Evolutionary conservation across 2,329 filamentous ascomycete species (phyloP).

Genomic region (Beauveria australis): DNA sequence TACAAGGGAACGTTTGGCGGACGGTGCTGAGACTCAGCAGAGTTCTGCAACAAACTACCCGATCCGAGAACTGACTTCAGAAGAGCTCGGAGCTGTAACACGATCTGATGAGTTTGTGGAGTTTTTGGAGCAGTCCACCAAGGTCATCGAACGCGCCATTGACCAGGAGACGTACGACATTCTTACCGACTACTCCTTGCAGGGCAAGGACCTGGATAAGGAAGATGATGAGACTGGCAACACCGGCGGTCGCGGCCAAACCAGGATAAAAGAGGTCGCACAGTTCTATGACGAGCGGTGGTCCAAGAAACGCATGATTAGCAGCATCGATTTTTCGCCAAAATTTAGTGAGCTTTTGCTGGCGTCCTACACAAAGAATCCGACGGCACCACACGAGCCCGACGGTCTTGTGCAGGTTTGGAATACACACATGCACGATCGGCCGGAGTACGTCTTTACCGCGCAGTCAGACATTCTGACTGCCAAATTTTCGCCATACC

Average conservation of each 20-base stretch:
- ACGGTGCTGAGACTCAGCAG: constrained; percentile 26
- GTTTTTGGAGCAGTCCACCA: constrained; percentile 91
- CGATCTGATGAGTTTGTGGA: constrained; percentile 89
- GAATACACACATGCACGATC: constrained; percentile 90
- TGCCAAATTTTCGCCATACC: constrained; percentile 97
- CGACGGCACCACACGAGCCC: constrained; percentile 85
- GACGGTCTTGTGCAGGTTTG: constrained; percentile 92
- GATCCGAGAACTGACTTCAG: constrained; percentile 66
- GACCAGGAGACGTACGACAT: constrained; percentile 92
- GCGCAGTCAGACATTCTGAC: constrained; percentile 92
- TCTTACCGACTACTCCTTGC: constrained; percentile 84
- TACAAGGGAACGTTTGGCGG: constrained; percentile 51
- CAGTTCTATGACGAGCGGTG: constrained; percentile 94
- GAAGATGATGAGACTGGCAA: constrained; percentile 73
- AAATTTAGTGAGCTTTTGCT: constrained; percentile 91
- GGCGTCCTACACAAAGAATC: constrained; percentile 95
- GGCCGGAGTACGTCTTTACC: constrained; percentile 94
- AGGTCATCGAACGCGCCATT: constrained; percentile 90
- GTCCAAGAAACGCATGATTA: constrained; percentile 97
- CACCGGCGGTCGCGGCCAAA: constrained; percentile 59
- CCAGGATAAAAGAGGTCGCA: constrained; percentile 75
- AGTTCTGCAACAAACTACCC: constrained; percentile 54
- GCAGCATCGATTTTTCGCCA: constrained; percentile 87
- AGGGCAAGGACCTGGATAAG: constrained; percentile 66
- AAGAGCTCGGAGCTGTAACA: constrained; percentile 85